Percentiles rank a stretch among this genome's conserved stretches.
These are phyloP conservation scores for Colletotrichum sidae DNA, from an alignment of 2,329 filamentous ascomycete species.

Conservation along the genomic window DNA sequence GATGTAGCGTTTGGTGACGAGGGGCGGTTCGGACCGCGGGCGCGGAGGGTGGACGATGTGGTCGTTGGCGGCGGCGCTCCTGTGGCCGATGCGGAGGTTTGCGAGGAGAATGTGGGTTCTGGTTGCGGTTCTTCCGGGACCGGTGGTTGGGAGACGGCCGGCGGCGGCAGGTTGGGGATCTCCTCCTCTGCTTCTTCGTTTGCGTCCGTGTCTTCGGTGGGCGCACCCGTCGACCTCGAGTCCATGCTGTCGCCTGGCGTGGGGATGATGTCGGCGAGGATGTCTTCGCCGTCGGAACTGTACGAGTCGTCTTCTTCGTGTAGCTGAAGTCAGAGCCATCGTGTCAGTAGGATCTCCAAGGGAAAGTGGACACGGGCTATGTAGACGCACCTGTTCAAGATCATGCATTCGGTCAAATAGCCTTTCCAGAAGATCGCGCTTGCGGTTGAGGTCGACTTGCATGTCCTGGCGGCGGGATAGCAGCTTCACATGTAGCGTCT, in stretches of 20 bases:
- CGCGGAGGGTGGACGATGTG: slow-evolving; percentile 44
- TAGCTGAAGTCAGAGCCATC: slow-evolving; percentile 40
- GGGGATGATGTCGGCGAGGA: slow-evolving; percentile 65
- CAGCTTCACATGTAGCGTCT: slow-evolving; percentile 69
- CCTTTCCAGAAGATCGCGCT: slow-evolving; percentile 74
- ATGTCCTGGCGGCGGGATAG: slow-evolving; percentile 68
- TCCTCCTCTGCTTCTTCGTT: slow-evolving; percentile 34
- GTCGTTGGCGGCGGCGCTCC: slow-evolving; percentile 3
- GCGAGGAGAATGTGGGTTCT: slow-evolving; percentile 1
- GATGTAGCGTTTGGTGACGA: slow-evolving; percentile 39
- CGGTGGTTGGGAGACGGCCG: not conserved
- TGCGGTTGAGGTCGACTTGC: slow-evolving; percentile 72
- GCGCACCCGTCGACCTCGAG: slow-evolving; percentile 42
- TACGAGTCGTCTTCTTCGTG: slow-evolving; percentile 54
- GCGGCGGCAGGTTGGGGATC: slow-evolving; percentile 23
- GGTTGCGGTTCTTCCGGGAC: slow-evolving; percentile 5
- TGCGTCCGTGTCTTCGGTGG: slow-evolving; percentile 39
- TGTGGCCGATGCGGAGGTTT: not conserved
- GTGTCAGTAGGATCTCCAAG: slow-evolving; percentile 48
- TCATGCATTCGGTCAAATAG: slow-evolving; percentile 76
- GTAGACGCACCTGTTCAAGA: slow-evolving; percentile 67
- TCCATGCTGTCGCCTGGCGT: slow-evolving; percentile 66
- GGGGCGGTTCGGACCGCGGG: slow-evolving; percentile 43
- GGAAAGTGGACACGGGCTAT: not conserved
- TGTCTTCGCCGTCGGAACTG: slow-evolving; percentile 67